phyloP scores from a whole-genome alignment of 2,329 filamentous ascomycete species.

The Diaporthe nobilis region DNA sequence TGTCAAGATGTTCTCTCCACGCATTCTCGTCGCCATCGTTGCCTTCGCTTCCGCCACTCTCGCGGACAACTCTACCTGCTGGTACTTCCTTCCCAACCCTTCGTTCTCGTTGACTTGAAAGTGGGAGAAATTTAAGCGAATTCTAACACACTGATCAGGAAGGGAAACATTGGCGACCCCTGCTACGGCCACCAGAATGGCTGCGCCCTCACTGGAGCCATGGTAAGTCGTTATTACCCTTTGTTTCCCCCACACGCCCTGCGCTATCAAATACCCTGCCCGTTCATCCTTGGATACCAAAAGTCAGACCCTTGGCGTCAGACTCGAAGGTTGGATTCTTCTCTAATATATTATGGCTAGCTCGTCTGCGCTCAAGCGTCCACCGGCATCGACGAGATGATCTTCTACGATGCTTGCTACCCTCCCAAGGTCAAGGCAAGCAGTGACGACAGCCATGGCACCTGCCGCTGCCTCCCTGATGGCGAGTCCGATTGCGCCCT shows the following conservation, averaged over 20 bases:
- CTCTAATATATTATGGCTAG: background rate
- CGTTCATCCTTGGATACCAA: background rate
- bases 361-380: background rate
- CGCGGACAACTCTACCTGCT: slow-evolving; percentile 28
- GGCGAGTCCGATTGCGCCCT: slow-evolving; percentile 1
- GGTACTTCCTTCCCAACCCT: background rate
- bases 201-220: background rate
- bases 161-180: background rate
- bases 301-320: background rate
- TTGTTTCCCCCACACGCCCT: background rate
- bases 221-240: background rate
- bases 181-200: slow-evolving; percentile 21
- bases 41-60: background rate
- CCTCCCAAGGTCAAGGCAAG: background rate
- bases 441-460: background rate
- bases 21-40: background rate
- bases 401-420: slow-evolving; percentile 20
- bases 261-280: no score
- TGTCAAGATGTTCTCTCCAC: slow-evolving; percentile 1
- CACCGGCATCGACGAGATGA: slow-evolving; percentile 12
- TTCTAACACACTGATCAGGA: background rate
- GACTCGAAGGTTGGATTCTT: background rate
- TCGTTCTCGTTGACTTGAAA: background rate
- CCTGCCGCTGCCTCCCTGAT: slow-evolving; percentile 1
- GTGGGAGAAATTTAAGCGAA: background rate